A percentile compares a stretch with the other conserved stretches of the same genome.
These are phyloP conservation scores for Alternaria hordeiaustralica DNA, from an alignment of 2,329 filamentous ascomycete genomes.

Conservation along the genomic window DNA sequence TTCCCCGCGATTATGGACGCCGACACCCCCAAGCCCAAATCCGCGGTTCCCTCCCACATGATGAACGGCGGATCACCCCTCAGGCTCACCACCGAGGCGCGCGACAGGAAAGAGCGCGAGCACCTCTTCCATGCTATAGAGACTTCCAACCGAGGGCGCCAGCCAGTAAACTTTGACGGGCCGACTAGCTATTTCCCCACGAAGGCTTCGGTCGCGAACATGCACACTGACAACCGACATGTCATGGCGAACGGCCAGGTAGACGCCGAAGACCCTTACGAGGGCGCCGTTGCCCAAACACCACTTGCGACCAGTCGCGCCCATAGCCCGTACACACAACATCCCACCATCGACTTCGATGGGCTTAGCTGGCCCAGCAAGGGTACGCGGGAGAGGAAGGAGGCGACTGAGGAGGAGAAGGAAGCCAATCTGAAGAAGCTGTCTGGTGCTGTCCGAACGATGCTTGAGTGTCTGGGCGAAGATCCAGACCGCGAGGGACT, in stretches of 20 bases:
- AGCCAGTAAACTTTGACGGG: slow-evolving; percentile 54
- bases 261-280: slow-evolving; percentile 60
- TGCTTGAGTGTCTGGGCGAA: slow-evolving; percentile 70
- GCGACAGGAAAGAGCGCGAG: slow-evolving; percentile 61
- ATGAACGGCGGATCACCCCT: slow-evolving; percentile 63
- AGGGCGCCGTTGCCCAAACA: slow-evolving; percentile 58
- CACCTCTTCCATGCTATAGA: slow-evolving; percentile 65
- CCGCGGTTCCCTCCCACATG: slow-evolving; percentile 63
- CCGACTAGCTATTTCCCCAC: slow-evolving; percentile 41
- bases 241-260: slow-evolving; percentile 33
- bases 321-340: slow-evolving; percentile 58
- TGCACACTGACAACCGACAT: slow-evolving; percentile 17
- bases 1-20: slow-evolving; percentile 51
- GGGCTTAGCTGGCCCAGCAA: slow-evolving; percentile 63
- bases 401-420: slow-evolving; percentile 64
- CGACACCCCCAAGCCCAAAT: slow-evolving; percentile 54
- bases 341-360: slow-evolving; percentile 61
- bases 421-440: slow-evolving; percentile 65
- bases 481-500: slow-evolving; percentile 70
- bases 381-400: slow-evolving; percentile 69
- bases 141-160: slow-evolving; percentile 60
- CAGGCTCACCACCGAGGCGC: slow-evolving; percentile 54
- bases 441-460: slow-evolving; percentile 67
- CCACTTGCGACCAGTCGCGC: slow-evolving; percentile 61
- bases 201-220: slow-evolving; percentile 24